Evolutionary conservation across 2,329 filamentous ascomycete species (phyloP), one percentile per base, ranked within the genome.

Genomic region (Fusarium irregulare): DNA sequence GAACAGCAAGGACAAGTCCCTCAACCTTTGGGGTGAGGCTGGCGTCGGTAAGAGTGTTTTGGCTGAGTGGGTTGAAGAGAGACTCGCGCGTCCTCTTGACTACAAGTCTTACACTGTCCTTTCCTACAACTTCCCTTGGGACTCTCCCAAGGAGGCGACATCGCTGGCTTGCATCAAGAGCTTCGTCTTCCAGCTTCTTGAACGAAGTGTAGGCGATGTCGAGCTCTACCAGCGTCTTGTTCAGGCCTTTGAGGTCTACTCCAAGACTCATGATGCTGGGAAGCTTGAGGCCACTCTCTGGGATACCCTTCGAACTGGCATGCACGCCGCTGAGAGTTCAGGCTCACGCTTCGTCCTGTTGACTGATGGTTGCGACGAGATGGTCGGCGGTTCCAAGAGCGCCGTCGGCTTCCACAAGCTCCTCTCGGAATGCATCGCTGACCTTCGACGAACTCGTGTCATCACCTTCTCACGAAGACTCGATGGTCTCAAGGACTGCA

Each of bases 51-150:
- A 82, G 74, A 80, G 77, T 37, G 75, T 79, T 16, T 76, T 82
- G n/a, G 77, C 79, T 5, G 76, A 77, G 14, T 83, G 80, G 80
- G 78, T 81, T 37, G 75, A 80, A 32, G 80, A 83, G 57, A 75
- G 80, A 13, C 76, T 83, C 16, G 77, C 81, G 20, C 76, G 79
- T 10, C 80, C 80, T 3, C 68, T 82, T 5, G 73, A 79, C 49
- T 75, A 78, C 64, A 72, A 68, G 13, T 78, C 77, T 4, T 80
- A 80, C 44, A 74, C 75, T 8, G 78, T 80, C 1, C 67, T 83
- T 14, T 72, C 75, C 0, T 82, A 80, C 70, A 78, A 76, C 25
- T 82, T 82, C 58, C 76, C 76, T 3, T 77, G 68, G 40, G 79
- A 82, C 34, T 76, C 75, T 3, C 71, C 73, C 2, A 72, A 74